Evolutionary conservation across 2,329 filamentous ascomycete genomes (phyloP), one percentile per base, ranked within the genome.

Genomic region (Verticillium longisporum): DNA sequence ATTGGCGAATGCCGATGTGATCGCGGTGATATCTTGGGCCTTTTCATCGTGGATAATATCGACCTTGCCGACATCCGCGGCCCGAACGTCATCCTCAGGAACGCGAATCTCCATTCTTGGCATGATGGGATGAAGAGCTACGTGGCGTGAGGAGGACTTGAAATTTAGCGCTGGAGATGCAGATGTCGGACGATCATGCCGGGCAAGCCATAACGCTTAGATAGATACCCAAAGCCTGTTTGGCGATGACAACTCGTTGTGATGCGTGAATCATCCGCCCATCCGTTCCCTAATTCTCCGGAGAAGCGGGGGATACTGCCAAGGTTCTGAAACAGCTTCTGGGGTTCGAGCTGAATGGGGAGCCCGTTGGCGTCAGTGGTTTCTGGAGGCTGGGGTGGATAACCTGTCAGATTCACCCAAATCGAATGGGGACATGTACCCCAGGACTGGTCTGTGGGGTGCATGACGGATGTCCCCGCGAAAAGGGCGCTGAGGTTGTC

Each of bases 1-100:
- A 37, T 58, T 54, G 41, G 60, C 60, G 21, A 61, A 61, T 10
- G 57, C 57, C 4, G 57, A 59, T n/a, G 57, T 59, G 33, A 59
- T 36, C 26, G 37, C 31, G 4, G 57, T 53, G 26, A 53, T 21
- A 31, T 53, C 38, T 11, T 55, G 54, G 7, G 54, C 26, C 13
- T 55, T 55, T 31, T 55, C 54, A 6, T 55, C 54, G 14, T 55
- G 45, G 45, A 53, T 9, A 10, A 5, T 53, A 13, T 53, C 13
- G 45, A 18, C 18, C 18, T 53, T 53, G 45, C 18, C 45, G 45
- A 53, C n/a, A 18, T 53, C 45, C 9, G 4, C 45, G 45, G 18
- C 45, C 18, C 21, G 45, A 7, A 53, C 45, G 9, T 53, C 45
- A 18, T n/a, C 18, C 11, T 26, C 45, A 3, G 45, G 26, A 11